These are phyloP conservation scores for Phytopythium vexans DNA, from an alignment of 352 stramenopile species.

Conservation along the genomic window DNA sequence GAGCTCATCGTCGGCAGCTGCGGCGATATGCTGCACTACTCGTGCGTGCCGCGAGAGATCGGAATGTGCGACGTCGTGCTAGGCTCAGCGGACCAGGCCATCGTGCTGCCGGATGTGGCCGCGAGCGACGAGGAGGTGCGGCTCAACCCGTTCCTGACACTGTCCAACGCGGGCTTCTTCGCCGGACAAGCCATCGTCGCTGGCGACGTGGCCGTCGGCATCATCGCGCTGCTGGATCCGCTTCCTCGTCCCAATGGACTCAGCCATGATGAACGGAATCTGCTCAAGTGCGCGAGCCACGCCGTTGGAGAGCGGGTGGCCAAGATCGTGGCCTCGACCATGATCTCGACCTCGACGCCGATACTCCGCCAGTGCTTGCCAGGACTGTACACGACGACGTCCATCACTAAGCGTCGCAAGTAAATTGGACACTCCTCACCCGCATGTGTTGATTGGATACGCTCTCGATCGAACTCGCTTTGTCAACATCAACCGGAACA, in stretches of 20 bases:
- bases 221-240: constrained; percentile 16
- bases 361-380: too few relatives aligned
- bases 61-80: constrained; percentile 25
- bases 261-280: constrained; percentile 1
- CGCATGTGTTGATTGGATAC: too few relatives aligned
- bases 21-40: constrained; percentile 23
- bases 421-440: too few relatives aligned
- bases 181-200: constrained; percentile 11
- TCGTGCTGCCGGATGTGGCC: constrained; percentile 7
- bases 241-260: constrained; percentile 1
- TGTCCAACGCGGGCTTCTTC: constrained; percentile 19
- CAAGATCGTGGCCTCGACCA: background rate
- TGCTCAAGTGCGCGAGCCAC: constrained; percentile 2
- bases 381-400: too few relatives aligned
- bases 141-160: constrained; percentile 22
- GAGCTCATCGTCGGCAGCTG: constrained; percentile 20
- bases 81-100: constrained; percentile 7
- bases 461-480: too few relatives aligned
- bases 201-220: constrained; percentile 13
- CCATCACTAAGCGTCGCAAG: too few relatives aligned
- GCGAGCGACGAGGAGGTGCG: constrained; percentile 5
- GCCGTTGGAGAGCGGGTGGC: constrained; percentile 6
- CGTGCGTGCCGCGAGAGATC: constrained; percentile 23
- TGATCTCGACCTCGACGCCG: too few relatives aligned
- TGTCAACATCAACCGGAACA: too few relatives aligned